These are phyloP conservation scores for Fusarium sp. DNA, from an alignment of 2,329 filamentous ascomycete species.

Conservation along the genomic window DNA sequence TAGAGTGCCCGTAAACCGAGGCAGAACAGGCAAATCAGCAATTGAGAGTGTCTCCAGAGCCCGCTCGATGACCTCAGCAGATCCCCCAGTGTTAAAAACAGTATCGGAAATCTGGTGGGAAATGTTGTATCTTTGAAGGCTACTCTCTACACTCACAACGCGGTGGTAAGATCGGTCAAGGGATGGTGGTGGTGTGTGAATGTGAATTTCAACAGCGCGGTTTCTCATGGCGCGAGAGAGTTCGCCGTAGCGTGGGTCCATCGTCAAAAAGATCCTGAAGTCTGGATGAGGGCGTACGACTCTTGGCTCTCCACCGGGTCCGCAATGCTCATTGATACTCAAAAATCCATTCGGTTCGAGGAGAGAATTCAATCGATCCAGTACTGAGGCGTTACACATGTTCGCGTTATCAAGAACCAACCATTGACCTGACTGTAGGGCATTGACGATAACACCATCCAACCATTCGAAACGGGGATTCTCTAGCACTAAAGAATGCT, in stretches of 20 bases:
- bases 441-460: slow-evolving; percentile 89
- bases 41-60: slow-evolving; percentile 60
- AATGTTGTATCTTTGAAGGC: slow-evolving; percentile 57
- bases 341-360: slow-evolving; percentile 89
- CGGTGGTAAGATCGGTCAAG: slow-evolving; percentile 48
- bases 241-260: slow-evolving; percentile 92
- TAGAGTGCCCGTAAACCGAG: slow-evolving; percentile 44
- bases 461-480: slow-evolving; percentile 94
- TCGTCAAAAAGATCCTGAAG: slow-evolving; percentile 92
- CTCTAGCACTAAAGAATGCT: slow-evolving; percentile 65
- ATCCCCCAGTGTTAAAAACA: slow-evolving; percentile 31
- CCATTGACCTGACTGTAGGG: slow-evolving; percentile 88
- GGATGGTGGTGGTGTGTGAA: slow-evolving; percentile 59
- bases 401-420: slow-evolving; percentile 97
- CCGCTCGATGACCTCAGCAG: slow-evolving; percentile 44
- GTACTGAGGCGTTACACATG: slow-evolving; percentile 91
- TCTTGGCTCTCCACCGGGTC: slow-evolving; percentile 80
- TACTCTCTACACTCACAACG: slow-evolving; percentile 59
- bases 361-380: slow-evolving; percentile 93
- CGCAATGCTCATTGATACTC: slow-evolving; percentile 93
- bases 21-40: slow-evolving; percentile 54
- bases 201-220: slow-evolving; percentile 87
- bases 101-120: slow-evolving; percentile 47
- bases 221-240: slow-evolving; percentile 97
- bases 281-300: slow-evolving; percentile 83